Base-by-base conservation (phyloP, 2,329 filamentous ascomycete species). In the Akanthomyces uredinophilus region DNA sequence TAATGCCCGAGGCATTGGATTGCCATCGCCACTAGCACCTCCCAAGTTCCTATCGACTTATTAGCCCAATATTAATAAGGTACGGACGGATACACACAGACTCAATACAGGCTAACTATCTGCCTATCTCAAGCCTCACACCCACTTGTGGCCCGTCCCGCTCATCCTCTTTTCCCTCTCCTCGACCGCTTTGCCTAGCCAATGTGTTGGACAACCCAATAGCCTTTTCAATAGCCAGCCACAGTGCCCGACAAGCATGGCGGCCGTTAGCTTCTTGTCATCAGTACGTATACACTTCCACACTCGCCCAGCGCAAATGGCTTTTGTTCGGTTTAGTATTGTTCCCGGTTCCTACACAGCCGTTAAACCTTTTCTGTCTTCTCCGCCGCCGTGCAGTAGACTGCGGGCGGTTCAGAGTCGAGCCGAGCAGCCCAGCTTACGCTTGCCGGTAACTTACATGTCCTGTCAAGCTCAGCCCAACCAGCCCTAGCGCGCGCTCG, bases 341-440 rank as follows among this genome's bases (percentile, higher is more conserved):
- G 44, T 50, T 58, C 32, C 32, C 39, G 20, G 5, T 16, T 27
- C 32, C 39, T 50, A 49, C 35, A 47, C 56, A 49, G 16, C 44
- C 55, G 32, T 58, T 27, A 35, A 18, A 27, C 43, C 44, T 56
- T 22, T 14, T 29, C 44, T 14, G n/a, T 47, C n/a, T 37, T 59
- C 57, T 52, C 57, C 49, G 39, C 57, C n/a, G n/a, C 35, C 27
- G 8, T 60, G 57, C 47, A 60, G 57, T 39, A 29, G 27, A 29
- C 27, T 29, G 27, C 6, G 24, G 14, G 27, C 49, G 49, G 27
- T 51, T 27, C 24, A 60, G 39, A 46, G 47, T 29, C 57, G 13
- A 35, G 56, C 32, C 20, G 22, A 29, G 46, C 46, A 46, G 7
- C 32, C 10, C 32, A 35, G 20, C n/a, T n/a, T n/a, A n/a, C n/a